These are phyloP conservation scores for Ganoderma leucocontextum DNA, from an alignment of 1,284 basidiomycete species.

Conservation along the genomic window DNA sequence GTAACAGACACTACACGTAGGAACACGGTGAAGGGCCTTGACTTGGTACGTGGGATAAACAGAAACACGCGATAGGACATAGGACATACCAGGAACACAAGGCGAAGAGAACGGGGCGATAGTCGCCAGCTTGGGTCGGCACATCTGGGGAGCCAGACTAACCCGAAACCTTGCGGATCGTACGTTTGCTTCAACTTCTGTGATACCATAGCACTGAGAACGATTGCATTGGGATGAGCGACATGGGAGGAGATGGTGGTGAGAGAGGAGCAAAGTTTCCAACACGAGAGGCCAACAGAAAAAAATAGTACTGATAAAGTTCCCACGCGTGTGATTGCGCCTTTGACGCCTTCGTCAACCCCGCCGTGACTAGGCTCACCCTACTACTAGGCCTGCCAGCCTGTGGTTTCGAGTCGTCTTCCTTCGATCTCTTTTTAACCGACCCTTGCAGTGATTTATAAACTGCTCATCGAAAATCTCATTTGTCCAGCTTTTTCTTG, in stretches of 20 bases:
- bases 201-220: neutral
- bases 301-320: neutral
- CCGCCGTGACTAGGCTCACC: neutral
- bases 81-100: constrained; percentile 3
- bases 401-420: neutral
- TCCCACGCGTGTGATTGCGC: constrained; percentile 5
- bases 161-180: neutral
- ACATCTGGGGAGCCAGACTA: neutral
- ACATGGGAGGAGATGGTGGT: neutral
- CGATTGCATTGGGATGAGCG: neutral
- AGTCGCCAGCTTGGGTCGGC: neutral
- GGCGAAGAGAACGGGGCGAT: neutral
- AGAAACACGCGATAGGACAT: neutral
- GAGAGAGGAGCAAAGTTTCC: neutral
- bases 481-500: neutral
- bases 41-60: constrained; percentile 56
- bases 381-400: too few relatives aligned
- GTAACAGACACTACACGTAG: constrained; percentile 55
- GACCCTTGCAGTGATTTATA: neutral
- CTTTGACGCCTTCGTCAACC: neutral
- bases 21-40: constrained; percentile 40
- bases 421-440: neutral
- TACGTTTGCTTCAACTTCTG: neutral
- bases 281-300: neutral
- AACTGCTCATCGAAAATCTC: neutral